Evolutionary conservation across 176 grass and related monocot species (phyloP).

Genomic region (Musa schizocarpa): DNA sequence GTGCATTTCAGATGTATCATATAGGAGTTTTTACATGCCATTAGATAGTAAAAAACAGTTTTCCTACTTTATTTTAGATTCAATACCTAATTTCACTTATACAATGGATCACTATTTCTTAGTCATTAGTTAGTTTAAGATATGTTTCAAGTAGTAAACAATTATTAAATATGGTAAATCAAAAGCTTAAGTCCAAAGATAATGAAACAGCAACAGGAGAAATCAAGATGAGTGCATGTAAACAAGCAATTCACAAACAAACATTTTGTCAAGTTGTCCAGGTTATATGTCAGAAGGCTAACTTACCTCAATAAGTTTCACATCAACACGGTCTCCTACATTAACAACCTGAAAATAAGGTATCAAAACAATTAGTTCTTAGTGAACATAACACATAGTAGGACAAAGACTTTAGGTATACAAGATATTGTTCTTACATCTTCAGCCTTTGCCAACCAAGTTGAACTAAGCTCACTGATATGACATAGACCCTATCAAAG

Average conservation of each 20-base stretch:
- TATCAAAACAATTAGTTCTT: conserved; percentile 18
- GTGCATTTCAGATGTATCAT: no score
- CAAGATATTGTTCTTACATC: conserved; percentile 60
- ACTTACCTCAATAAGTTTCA: conserved; percentile 92
- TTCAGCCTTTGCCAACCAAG: conserved; percentile 78
- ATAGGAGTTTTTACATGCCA: no score
- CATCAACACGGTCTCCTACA: conserved; percentile 82
- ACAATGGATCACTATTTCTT: no score
- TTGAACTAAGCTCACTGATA: conserved; percentile 87
- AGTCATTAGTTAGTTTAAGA: no score
- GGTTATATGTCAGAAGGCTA: conserved; percentile 12
- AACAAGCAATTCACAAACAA: neutral
- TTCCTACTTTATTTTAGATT: no score
- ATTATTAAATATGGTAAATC: no score
- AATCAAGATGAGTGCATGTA: neutral
- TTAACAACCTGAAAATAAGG: conserved; percentile 50
- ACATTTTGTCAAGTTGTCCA: neutral
- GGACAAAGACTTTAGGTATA: conserved; percentile 7
- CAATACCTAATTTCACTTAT: no score
- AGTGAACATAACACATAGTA: neutral
- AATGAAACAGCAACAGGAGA: no score
- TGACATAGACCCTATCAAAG: conserved; percentile 73
- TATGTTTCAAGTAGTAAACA: no score
- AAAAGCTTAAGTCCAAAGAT: no score
- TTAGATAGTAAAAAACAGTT: no score